Evolutionary conservation across 257 asterid genomes (phyloP), one percentile per base, ranked within the genome.

Genomic region (Gardenia jasminoides): DNA sequence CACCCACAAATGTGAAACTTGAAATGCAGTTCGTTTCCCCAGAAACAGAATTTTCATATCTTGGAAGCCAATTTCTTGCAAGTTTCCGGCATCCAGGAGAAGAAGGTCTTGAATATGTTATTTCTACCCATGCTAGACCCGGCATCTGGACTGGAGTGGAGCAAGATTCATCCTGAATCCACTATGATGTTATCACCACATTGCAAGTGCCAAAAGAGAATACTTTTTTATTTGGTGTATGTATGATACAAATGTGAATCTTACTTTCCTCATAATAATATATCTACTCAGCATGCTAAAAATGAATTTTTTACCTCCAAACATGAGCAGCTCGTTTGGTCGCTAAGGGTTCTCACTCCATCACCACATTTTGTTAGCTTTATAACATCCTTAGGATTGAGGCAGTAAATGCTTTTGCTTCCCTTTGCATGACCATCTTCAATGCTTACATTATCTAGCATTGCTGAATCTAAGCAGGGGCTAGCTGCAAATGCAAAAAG

Each of bases 1-100:
- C 95, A 70, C 98, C 99, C 54, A 89, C 87, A 80, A 86, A 94
- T 75, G 93, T 93, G 84, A 91, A 93, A 69, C 90, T 89, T 76
- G 87, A 89, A 82, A 83, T 74, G 83, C 98, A 94, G 75, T 85
- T 80, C 10, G 33, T 79, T 56, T 82, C 83, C 76, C 76, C 73
- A 75, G 31, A n/a, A 69, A 52, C 80, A 74, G 79, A 77, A 78
- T 73, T 80, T 74, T 70, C 77, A 70, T 82, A 54, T 19, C 75
- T 85, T 61, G 86, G 84, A 75, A 72, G 36, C 52, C n/a, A 77
- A 79, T 70, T 79, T 75, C 80, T 79, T 52, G 69, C 72, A 52
- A 24, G 75, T 58, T 79, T 72, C 67, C 66, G 79, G 85, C 99
- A 94, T 69, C 78, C 86, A 46, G 80, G 74, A 70, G 67, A 61